Evolutionary conservation across 176 grass and related monocot genomes (phyloP).

Genomic region (Hyparrhenia diplandra): DNA sequence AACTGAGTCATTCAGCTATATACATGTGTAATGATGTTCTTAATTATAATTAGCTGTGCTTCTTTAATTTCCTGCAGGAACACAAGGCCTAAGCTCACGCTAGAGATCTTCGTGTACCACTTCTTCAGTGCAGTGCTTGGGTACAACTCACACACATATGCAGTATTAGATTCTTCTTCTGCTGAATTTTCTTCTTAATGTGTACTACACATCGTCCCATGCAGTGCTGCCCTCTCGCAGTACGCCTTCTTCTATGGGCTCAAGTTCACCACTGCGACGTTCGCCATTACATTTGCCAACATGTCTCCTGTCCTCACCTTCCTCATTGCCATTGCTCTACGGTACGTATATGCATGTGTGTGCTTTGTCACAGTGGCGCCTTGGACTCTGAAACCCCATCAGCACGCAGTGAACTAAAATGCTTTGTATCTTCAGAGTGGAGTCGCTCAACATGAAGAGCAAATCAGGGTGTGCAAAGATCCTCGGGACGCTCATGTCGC

Average conservation of each 20-base stretch:
- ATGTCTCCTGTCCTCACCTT: conserved; percentile 79
- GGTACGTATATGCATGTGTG: conserved; percentile 20
- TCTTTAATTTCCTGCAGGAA: conserved; percentile 39
- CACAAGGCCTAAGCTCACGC: conserved; percentile 70
- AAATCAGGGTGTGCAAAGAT: conserved; percentile 59
- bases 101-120: conserved; percentile 60
- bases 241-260: conserved; percentile 71
- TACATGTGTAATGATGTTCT: background rate
- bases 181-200: background rate
- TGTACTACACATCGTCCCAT: background rate
- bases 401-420: background rate
- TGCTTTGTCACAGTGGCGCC: background rate
- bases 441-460: conserved; percentile 53
- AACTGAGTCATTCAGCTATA: background rate
- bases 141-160: conserved; percentile 6
- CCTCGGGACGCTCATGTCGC: conserved; percentile 48
- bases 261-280: conserved; percentile 69
- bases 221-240: conserved; percentile 67
- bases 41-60: background rate
- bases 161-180: background rate
- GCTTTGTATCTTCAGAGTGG: conserved; percentile 23
- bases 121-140: conserved; percentile 77
- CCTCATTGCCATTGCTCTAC: conserved; percentile 51
- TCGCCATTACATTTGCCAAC: conserved; percentile 78
- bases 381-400: background rate